Evolutionary conservation across 1,284 basidiomycete genomes (phyloP).

Genomic region (Malassezia caprae): DNA sequence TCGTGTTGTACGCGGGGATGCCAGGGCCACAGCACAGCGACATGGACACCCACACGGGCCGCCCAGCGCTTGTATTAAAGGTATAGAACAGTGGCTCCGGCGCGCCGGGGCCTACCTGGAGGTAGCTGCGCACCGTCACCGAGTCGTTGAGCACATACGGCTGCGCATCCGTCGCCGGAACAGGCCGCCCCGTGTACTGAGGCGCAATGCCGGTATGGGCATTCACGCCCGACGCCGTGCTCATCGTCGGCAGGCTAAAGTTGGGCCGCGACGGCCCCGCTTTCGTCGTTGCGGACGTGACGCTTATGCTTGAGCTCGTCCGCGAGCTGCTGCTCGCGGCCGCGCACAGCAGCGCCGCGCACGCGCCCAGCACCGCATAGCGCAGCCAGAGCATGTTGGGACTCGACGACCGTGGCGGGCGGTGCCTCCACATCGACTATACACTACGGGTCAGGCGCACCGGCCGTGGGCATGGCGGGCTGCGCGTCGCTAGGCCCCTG

Average conservation of each 20-base stretch:
- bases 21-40: slow-evolving; percentile 36
- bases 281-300: not conserved
- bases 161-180: not conserved
- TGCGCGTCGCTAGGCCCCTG: slow-evolving; percentile 24
- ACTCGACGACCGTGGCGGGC: not conserved
- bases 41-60: slow-evolving; percentile 27
- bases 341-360: not conserved
- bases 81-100: slow-evolving; percentile 26
- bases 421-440: not conserved
- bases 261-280: not conserved
- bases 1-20: slow-evolving; percentile 37
- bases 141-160: slow-evolving; percentile 24
- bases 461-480: not conserved
- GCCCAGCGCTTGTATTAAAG: slow-evolving; percentile 18
- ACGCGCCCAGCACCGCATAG: not conserved
- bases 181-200: not conserved
- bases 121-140: slow-evolving; percentile 19
- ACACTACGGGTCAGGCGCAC: not conserved
- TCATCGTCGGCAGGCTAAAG: slow-evolving; percentile 5
- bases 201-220: slow-evolving; percentile 9
- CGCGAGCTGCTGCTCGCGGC: not conserved
- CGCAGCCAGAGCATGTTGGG: not conserved
- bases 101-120: slow-evolving; percentile 15
- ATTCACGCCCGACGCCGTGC: slow-evolving; percentile 3
- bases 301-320: not conserved